Conservation (phyloP, 805 yeast species). For the Saccharomycopsis fodiens region DNA sequence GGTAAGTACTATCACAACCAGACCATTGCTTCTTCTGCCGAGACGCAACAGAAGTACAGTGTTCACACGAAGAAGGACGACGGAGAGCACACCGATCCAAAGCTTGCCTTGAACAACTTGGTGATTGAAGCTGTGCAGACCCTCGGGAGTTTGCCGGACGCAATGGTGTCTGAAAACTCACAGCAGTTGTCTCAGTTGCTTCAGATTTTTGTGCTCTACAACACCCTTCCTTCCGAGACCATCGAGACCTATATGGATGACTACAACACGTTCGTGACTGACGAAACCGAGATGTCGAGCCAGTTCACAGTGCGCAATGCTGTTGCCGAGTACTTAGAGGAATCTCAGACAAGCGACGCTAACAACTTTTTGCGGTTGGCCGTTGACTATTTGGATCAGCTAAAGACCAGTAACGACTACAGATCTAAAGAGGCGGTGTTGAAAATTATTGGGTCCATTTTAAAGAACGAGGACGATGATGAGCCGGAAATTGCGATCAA, state of each 20-base stretch:
- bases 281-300: conserved; percentile 61
- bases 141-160: conserved; percentile 23
- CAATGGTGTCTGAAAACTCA: conserved; percentile 14
- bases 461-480: conserved; percentile 31
- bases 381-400: not conserved
- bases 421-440: conserved; percentile 33
- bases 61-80: conserved; percentile 9
- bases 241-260: conserved; percentile 30
- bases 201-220: conserved; percentile 19
- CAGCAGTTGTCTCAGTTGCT: conserved; percentile 10
- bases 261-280: conserved; percentile 62
- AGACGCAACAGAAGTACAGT: conserved; percentile 5
- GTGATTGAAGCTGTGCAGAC: conserved; percentile 30
- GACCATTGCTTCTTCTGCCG: conserved; percentile 4
- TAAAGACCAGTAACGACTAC: conserved; percentile 24
- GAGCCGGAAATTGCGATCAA: conserved; percentile 9
- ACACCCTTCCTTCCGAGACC: conserved; percentile 9
- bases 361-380: conserved; percentile 17
- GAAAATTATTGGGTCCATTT: conserved; percentile 34
- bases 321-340: conserved; percentile 47
- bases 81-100: conserved; percentile 20
- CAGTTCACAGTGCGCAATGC: conserved; percentile 53
- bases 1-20: conserved; percentile 12
- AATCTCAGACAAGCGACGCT: conserved; percentile 38
- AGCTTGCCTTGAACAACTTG: conserved; percentile 22